A percentile compares a stretch with the other conserved stretches of the same genome.
phyloP scores from a whole-genome alignment of 805 yeast genomes.

The Yamadazyma akitaensis region DNA sequence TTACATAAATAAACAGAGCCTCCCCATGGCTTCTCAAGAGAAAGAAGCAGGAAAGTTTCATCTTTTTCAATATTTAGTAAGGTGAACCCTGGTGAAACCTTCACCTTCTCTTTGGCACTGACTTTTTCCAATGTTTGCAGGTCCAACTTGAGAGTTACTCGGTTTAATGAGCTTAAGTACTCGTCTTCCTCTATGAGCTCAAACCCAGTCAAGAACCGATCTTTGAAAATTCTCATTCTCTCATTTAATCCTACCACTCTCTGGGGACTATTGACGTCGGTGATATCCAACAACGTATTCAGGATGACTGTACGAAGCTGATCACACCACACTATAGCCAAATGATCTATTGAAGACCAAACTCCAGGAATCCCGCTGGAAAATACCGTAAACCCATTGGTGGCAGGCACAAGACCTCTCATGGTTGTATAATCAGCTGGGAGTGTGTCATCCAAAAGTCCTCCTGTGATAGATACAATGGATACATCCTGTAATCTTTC shows the following conservation, averaged over 20 bases:
- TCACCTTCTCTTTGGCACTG: background rate
- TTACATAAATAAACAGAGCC: slow-evolving; percentile 1
- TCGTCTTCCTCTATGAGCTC: slow-evolving; percentile 27
- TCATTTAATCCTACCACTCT: slow-evolving; percentile 51
- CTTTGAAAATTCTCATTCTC: slow-evolving; percentile 59
- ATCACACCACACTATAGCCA: slow-evolving; percentile 95
- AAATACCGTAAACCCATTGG: slow-evolving; percentile 78
- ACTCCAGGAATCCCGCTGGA: slow-evolving; percentile 86
- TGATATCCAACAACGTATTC: slow-evolving; percentile 54
- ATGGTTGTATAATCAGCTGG: slow-evolving; percentile 89
- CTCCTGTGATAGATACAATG: slow-evolving; percentile 86
- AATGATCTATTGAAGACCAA: slow-evolving; percentile 92
- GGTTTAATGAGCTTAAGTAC: background rate
- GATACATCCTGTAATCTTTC: slow-evolving; percentile 56
- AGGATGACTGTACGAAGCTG: slow-evolving; percentile 71
- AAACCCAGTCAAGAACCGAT: slow-evolving; percentile 51
- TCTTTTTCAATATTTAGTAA: background rate
- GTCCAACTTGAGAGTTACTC: background rate
- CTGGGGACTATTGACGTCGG: slow-evolving; percentile 43
- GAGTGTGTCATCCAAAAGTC: slow-evolving; percentile 67
- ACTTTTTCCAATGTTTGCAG: background rate
- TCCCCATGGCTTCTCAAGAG: background rate
- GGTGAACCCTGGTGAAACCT: background rate
- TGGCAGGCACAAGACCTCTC: slow-evolving; percentile 64
- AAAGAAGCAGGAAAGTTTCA: slow-evolving; percentile 3